Evolutionary conservation across 495 filamentous ascomycete genomes (phyloP).

Genomic region (Aspergillus nanangensis): DNA sequence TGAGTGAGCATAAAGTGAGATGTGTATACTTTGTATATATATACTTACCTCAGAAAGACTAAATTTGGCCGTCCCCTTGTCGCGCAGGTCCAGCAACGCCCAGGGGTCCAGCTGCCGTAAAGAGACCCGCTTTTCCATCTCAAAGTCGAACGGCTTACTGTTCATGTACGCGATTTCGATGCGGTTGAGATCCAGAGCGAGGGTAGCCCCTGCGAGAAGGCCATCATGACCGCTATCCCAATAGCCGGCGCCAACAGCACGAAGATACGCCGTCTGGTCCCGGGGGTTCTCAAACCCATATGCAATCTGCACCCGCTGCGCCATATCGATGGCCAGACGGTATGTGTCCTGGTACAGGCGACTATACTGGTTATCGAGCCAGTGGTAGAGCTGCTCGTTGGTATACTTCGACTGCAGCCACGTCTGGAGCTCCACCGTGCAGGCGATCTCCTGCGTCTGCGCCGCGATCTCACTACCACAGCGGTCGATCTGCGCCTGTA

Average conservation of each 20-base stretch:
- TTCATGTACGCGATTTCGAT: slow-evolving; percentile 21
- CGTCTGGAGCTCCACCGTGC: slow-evolving; percentile 7
- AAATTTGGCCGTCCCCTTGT: slow-evolving; percentile 14
- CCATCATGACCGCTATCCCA: slow-evolving; percentile 24
- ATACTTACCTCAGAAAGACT: slow-evolving; percentile 28
- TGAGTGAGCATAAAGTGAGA: too few relatives aligned
- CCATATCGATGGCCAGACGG: slow-evolving; percentile 12
- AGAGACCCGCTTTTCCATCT: slow-evolving; percentile 30
- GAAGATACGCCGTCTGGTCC: too few relatives aligned
- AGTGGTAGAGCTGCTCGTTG: slow-evolving; percentile 25
- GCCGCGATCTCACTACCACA: slow-evolving; percentile 23
- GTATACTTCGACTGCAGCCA: slow-evolving; percentile 29
- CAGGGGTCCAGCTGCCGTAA: slow-evolving; percentile 22
- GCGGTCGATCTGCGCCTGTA: slow-evolving; percentile 10
- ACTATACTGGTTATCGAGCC: slow-evolving; percentile 12
- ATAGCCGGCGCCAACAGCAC: too few relatives aligned
- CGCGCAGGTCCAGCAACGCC: slow-evolving; percentile 20
- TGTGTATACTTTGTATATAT: too few relatives aligned
- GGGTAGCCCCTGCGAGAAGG: slow-evolving; percentile 21
- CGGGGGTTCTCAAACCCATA: slow-evolving; percentile 19
- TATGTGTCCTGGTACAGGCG: slow-evolving; percentile 17
- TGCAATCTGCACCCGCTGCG: slow-evolving; percentile 16
- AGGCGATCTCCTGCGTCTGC: slow-evolving; percentile 14
- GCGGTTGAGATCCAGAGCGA: slow-evolving; percentile 17
- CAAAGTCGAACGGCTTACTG: slow-evolving; percentile 22